Base-by-base conservation (phyloP, 1,139 yeast species). In the Blastobotrys illinoisensis region DNA sequence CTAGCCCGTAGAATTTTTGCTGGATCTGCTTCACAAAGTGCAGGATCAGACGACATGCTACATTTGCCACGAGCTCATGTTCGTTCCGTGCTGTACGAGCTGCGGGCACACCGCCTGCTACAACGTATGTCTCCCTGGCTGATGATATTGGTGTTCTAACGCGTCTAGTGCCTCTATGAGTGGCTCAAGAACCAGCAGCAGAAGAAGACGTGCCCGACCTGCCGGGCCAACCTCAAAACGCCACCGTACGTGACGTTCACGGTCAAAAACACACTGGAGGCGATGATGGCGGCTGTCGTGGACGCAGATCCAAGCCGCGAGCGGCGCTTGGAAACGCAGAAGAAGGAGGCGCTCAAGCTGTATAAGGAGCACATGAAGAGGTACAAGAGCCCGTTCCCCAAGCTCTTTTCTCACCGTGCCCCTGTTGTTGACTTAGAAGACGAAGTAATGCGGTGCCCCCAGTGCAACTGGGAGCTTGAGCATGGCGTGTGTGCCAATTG, bases 71-170 rank as follows among this genome's bases (percentile, higher is more conserved):
- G 69, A 68, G 19, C 60, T 66, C 18, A 65, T 70, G 63, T 67
- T 63, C 45, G 62, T 61, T 40, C 74, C 74, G 11, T 62, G 62
- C 51, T 63, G 66, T 14, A 68, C 71, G 9, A 57, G 64, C 26
- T 70, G 74, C 55, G 74, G 74, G 2, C 74, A 70, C 51, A 62
- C 71, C 1, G 69, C 67, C 53, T 70, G 74, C 59, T 64, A 63
- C 51, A 58, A 61, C 21, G 66, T 63, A 53, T 47, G 65, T 57
- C n/a, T 14, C 9, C 11, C 9, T 26, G n/a, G 14, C 19, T 32
- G 18, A 18, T 14, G 16, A 14, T 6, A 9, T 19, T 46, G 14
- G 2, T 3, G 21, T 24, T 14, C 47, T 53, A 54, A 51, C 55
- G 28, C 47, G 16, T 16, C 6, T 47, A 64, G 66, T 66, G 69